Evolutionary conservation across 2,329 filamentous ascomycete species (phyloP).

Genomic region (Chaetomiaceae sp.): DNA sequence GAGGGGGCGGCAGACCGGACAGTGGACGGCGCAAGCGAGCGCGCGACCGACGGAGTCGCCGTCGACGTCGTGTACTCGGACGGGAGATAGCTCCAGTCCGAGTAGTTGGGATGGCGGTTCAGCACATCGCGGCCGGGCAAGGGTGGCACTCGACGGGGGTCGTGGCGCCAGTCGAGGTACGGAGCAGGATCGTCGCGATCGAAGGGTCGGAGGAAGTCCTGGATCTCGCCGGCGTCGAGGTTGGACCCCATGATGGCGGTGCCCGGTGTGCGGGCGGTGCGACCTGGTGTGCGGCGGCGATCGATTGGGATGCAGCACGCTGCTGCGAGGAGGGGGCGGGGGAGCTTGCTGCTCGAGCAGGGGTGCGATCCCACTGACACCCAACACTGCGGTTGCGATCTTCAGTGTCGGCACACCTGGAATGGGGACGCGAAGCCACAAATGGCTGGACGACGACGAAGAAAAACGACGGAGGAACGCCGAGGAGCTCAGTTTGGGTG

Average conservation of each 20-base stretch:
- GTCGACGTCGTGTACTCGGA: conserved; percentile 5
- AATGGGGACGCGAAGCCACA: background rate
- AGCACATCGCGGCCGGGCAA: background rate
- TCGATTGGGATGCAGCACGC: background rate
- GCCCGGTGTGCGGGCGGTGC: background rate
- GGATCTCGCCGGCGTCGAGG: conserved; percentile 3
- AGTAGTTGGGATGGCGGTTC: background rate
- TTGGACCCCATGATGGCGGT: conserved; percentile 4
- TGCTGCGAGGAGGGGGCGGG: background rate
- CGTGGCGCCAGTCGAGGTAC: background rate
- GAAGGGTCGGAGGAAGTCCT: background rate
- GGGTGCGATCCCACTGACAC: background rate
- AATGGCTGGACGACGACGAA: background rate
- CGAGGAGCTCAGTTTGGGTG: no score
- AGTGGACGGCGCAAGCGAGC: conserved; percentile 5
- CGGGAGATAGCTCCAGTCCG: background rate
- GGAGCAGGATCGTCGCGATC: background rate
- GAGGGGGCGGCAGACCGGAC: background rate
- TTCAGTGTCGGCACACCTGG: no score
- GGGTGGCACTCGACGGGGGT: background rate
- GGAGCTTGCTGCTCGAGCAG: background rate
- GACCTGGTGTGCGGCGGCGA: background rate
- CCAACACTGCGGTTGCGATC: background rate
- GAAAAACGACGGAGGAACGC: background rate
- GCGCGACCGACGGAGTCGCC: background rate